Evolutionary conservation across 108 stramenopile species (phyloP), one percentile per base, ranked within the genome.

Genomic region (Cyclotella atomus): DNA sequence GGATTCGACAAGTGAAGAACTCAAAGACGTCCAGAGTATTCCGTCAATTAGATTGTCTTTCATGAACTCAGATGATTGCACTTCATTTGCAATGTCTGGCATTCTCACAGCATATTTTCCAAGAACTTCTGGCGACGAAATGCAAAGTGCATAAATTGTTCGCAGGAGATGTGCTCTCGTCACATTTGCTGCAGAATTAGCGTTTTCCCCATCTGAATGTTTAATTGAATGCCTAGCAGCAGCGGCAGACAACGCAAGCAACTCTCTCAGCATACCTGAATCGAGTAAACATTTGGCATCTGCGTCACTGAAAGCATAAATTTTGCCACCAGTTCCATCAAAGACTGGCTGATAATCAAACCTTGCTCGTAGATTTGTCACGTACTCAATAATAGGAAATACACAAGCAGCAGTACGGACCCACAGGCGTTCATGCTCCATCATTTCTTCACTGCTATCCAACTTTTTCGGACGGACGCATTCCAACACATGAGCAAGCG

Each of bases 181-280:
- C 27, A 80, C 72, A 56, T 76, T 35, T 21, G 62, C 61, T 19
- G 43, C 52, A 27, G 75, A 59, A 2, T 21, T 62, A 41, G 34
- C 7, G 17, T 43, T 68, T 15, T 60, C 65, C 10, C 46, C 33
- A 35, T 61, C 66, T 30, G 23, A 5, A 24, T 10, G 50, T 50
- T 14, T 15, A 10, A 7, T 47, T 15, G 56, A 57, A 41, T 36
- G 30, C 41, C 49, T 59, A 19, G 27, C 29, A 33, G 76, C 56
- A 6, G 50, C 55, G 2, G 76, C 56, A 63, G 65, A 67, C 38
- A 82, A 35, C 10, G 49, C 71, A 23, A 82, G 55, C 34, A 82
- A 27, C 63, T 82, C 81, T 8, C 81, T 67, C 24, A 82, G 73
- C 57, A 82, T 52, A 10, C 81, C 81, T 44, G 81, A 77, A 32